Base-by-base conservation (phyloP, 129 eudicot genomes). In the Saposhnikovia divaricata region DNA sequence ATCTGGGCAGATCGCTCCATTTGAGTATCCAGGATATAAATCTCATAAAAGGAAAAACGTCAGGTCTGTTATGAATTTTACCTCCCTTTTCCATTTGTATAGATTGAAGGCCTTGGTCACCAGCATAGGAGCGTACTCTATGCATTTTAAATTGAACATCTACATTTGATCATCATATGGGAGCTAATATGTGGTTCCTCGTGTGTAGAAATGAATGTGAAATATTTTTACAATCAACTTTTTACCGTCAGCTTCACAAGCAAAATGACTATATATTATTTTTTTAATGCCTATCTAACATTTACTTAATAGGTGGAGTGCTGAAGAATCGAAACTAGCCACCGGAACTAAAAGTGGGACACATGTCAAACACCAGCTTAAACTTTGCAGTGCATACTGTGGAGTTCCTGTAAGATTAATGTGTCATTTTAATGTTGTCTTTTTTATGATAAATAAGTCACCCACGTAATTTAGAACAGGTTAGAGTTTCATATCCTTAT, bases 251-350 rank as follows among this genome's bases (percentile, higher is more conserved):
- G 23, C 19, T n/a, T 23, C 34, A 37, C 31, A 50, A 48, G 15
- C 45, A 69, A 37, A 78, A 15, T 43, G 55, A 75, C 43, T 25
- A 77, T n/a, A 78, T 59, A 18, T 16, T 55, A 13, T 7, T 43
- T 65, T 31, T 80, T 27, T 34, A 45, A 46, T 11, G 72, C 66
- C 37, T 74, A 39, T 78, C 73, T 78, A 78, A 75, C 81, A 88
- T 7, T 77, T 79, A 14, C 18, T 45, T 21, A 77, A 31, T 31
- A 31, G 34, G 34, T 93, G 98, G 98, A 91, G 83, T 83, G 86
- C 80, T 71, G 91, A 86, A 79, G 98, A 93, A 84, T 77, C 87
- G 75, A 78, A 69, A 84, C 84, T 91, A 77, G 98, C 98, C 65
- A 89, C 92, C 40, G 98, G 98, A 65, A 78, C 82, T 44, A 84